Conservation (phyloP, 306 rosid species). For the Prunus kanzakura region DNA sequence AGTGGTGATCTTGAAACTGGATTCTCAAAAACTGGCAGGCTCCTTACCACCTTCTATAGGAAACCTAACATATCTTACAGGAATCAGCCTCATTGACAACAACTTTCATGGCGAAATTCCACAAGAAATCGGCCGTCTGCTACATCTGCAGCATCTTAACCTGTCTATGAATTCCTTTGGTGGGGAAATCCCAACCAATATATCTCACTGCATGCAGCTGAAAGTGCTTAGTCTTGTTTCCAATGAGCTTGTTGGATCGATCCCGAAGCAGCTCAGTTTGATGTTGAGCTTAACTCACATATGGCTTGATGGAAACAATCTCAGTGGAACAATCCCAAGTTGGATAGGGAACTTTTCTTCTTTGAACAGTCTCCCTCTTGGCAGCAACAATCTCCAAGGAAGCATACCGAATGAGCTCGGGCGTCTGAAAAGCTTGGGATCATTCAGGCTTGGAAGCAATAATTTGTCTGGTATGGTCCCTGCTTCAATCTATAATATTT, state of each 20-base stretch:
- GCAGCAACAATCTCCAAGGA: background rate
- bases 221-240: background rate
- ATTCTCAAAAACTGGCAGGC: constrained; percentile 8
- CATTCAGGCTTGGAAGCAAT: constrained; percentile 22
- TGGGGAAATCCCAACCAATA: constrained; percentile 33
- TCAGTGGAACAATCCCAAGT: constrained; percentile 39
- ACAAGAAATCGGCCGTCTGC: constrained; percentile 17
- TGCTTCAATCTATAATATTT: background rate
- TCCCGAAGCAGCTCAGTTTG: constrained; percentile 4
- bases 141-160: constrained; percentile 13
- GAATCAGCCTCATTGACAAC: constrained; percentile 16
- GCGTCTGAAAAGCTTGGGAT: constrained; percentile 18
- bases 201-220: constrained; percentile 25
- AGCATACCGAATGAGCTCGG: constrained; percentile 8
- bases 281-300: constrained; percentile 10
- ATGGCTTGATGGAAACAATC: constrained; percentile 20
- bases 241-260: constrained; percentile 9
- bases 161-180: constrained; percentile 19
- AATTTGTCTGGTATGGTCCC: constrained; percentile 32
- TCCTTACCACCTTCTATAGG: constrained; percentile 32
- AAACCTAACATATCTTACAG: constrained; percentile 33
- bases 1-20: constrained; percentile 20
- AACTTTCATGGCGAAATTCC: constrained; percentile 29
- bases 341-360: constrained; percentile 52
- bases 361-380: background rate